Percentiles rank a stretch among this genome's conserved stretches.
Evolutionary conservation across 23 red algal species (phyloP).

Genomic region (Porphyridium purpureum): DNA sequence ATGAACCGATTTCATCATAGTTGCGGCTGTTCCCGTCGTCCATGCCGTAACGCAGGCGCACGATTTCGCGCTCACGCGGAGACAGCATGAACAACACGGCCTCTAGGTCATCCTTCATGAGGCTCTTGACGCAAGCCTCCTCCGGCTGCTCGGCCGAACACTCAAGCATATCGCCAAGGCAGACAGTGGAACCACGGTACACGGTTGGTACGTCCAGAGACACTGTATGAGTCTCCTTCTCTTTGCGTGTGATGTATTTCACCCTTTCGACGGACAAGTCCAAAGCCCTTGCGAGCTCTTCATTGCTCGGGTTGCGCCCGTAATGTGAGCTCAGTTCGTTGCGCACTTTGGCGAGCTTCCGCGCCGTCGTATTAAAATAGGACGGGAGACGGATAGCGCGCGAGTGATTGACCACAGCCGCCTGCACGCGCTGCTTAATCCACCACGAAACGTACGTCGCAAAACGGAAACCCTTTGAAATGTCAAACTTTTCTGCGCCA

Average conservation of each 20-base stretch:
- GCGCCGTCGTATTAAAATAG: conserved; percentile 33
- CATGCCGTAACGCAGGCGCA: conserved; percentile 87
- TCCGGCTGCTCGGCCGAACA: conserved; percentile 18
- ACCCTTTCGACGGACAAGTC: conserved; percentile 24
- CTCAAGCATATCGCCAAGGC: conserved; percentile 59
- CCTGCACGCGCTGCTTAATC: conserved; percentile 71
- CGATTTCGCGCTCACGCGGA: conserved; percentile 63
- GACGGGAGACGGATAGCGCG: conserved; percentile 60
- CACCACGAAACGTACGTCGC: conserved; percentile 88
- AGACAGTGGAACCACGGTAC: no score
- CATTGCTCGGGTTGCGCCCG: conserved; percentile 6
- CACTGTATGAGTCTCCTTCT: conserved; percentile 42
- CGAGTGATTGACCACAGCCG: conserved; percentile 29
- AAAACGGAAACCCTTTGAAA: conserved; percentile 59
- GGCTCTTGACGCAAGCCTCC: conserved; percentile 23
- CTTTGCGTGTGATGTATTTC: conserved; percentile 32
- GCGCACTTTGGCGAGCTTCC: conserved; percentile 17
- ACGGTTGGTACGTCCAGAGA: conserved; percentile 32
- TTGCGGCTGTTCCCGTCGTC: conserved; percentile 59
- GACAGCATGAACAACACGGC: conserved; percentile 59
- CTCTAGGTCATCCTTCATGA: conserved; percentile 53
- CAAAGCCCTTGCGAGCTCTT: conserved; percentile 35
- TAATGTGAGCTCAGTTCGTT: conserved; percentile 14
- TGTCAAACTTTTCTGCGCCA: conserved; percentile 88
- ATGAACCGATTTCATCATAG: conserved; percentile 69